Evolutionary conservation across 2,329 filamentous ascomycete genomes (phyloP).

Genomic region (Talaromyces sp.): DNA sequence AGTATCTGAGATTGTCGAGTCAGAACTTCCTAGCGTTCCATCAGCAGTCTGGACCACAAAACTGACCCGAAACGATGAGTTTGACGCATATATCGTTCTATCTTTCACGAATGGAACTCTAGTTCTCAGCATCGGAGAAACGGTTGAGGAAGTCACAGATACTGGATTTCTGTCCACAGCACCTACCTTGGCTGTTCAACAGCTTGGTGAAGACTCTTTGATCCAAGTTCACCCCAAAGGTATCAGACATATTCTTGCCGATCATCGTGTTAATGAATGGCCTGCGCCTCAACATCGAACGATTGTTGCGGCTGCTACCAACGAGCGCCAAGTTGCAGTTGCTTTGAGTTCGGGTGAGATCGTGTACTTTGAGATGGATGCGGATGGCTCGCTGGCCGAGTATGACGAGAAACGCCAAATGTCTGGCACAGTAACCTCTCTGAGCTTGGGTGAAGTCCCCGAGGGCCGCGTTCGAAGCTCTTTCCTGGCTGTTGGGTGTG

Average conservation of each 20-base stretch:
- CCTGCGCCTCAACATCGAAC: conserved; percentile 86
- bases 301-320: conserved; percentile 90
- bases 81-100: conserved; percentile 91
- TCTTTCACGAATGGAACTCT: conserved; percentile 86
- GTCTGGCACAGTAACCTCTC: conserved; percentile 87
- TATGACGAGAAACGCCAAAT: conserved; percentile 94
- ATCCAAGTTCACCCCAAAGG: conserved; percentile 96
- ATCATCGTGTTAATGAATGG: conserved; percentile 83
- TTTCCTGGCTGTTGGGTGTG: conserved; percentile 92
- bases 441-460: conserved; percentile 90
- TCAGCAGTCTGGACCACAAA: conserved; percentile 95
- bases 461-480: conserved; percentile 84
- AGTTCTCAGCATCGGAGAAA: conserved; percentile 91
- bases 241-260: conserved; percentile 79
- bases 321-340: conserved; percentile 86
- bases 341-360: conserved; percentile 95
- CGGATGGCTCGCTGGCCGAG: conserved; percentile 82
- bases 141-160: conserved; percentile 90
- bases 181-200: conserved; percentile 84
- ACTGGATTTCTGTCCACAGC: conserved; percentile 87
- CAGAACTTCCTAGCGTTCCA: conserved; percentile 80
- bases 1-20: conserved; percentile 93
- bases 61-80: conserved; percentile 71
- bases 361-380: conserved; percentile 96
- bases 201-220: conserved; percentile 86